phyloP scores from a whole-genome alignment of 2,329 filamentous ascomycete genomes.

The Aspergillus alliaceus region DNA sequence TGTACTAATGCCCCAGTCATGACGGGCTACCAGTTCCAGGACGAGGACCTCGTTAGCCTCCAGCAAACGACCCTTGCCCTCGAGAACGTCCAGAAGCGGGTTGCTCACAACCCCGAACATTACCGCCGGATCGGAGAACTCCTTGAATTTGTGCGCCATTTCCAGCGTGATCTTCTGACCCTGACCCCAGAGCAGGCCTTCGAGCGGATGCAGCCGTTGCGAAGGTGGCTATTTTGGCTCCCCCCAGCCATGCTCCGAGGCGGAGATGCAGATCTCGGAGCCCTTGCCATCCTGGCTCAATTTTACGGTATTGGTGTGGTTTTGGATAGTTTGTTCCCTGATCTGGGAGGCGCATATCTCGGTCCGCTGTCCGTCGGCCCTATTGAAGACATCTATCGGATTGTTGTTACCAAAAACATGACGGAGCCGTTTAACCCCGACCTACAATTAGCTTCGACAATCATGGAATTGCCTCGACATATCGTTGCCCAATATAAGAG shows the following conservation, averaged over 20 bases:
- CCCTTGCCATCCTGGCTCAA: constrained; percentile 81
- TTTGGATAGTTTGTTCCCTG: constrained; percentile 87
- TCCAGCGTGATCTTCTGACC: constrained; percentile 68
- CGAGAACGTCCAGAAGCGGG: constrained; percentile 55
- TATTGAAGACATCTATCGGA: constrained; percentile 80
- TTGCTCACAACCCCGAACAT: constrained; percentile 70
- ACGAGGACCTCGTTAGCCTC: constrained; percentile 70
- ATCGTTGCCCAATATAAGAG: constrained; percentile 67
- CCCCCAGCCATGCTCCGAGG: constrained; percentile 80
- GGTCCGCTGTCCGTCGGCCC: constrained; percentile 76
- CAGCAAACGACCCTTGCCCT: constrained; percentile 67
- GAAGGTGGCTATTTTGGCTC: constrained; percentile 95
- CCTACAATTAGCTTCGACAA: constrained; percentile 60
- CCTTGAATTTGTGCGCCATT: constrained; percentile 69
- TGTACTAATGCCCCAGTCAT: constrained; percentile 35
- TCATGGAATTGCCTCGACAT: constrained; percentile 73
- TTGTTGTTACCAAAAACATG: constrained; percentile 68
- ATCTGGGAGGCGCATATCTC: constrained; percentile 86
- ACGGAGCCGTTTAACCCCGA: constrained; percentile 58
- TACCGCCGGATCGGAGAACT: constrained; percentile 68
- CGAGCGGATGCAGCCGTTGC: constrained; percentile 80
- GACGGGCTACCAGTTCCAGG: constrained; percentile 39
- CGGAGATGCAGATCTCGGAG: constrained; percentile 71
- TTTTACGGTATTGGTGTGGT: constrained; percentile 87
- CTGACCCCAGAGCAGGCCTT: constrained; percentile 81